Base-by-base conservation (phyloP, 257 asterid species). In the Ilex aquifolium region DNA sequence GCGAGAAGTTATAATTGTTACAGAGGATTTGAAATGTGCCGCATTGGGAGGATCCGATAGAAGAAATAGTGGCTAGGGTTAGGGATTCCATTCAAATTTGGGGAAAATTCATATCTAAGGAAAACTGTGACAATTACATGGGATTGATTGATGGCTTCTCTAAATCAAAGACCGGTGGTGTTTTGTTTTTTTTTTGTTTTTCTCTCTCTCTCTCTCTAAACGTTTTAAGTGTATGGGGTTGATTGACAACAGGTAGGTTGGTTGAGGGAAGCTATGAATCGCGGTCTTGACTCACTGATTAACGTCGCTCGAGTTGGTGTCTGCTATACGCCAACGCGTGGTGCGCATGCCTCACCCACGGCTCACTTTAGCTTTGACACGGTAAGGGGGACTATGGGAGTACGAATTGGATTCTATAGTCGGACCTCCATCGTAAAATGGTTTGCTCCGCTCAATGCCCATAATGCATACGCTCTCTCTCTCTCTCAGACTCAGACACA, bases 11-110 rank as follows among this genome's bases (percentile, higher is more conserved):
- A 66, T 56, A 74, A 56, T 64, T 71, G 59, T 63, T 57, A 49
- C 44, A 55, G 60, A 40, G 31, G 59, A 56, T 13, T 56, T 30
- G 4, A 40, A 68, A 77, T 71, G 54, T 65, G 4, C 63, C 31
- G 42, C 70, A 65, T 72, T 68, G 64, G 59, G 74, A 76, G 68
- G 79, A 84, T 78, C 76, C 55, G 69, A 49, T 59, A 14, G 44
- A 40, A 72, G 64, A 30, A 66, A 77, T 79, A 61, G 76, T 76
- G 83, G 69, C 57, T 72, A 67, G 72, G 73, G 81, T 73, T 87
- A 82, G 88, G 88, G 82, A 82, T 76, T 80, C 83, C 79, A 76
- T 80, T 78, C 67, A 60, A 66, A 56, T 44, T 65, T 82, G 65
- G 74, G 90, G 83, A 70, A 72, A 71, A 36, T 74, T 83, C 91